phyloP scores from a whole-genome alignment of 2,329 filamentous ascomycete genomes.

The Cryphonectria carpinicola region DNA sequence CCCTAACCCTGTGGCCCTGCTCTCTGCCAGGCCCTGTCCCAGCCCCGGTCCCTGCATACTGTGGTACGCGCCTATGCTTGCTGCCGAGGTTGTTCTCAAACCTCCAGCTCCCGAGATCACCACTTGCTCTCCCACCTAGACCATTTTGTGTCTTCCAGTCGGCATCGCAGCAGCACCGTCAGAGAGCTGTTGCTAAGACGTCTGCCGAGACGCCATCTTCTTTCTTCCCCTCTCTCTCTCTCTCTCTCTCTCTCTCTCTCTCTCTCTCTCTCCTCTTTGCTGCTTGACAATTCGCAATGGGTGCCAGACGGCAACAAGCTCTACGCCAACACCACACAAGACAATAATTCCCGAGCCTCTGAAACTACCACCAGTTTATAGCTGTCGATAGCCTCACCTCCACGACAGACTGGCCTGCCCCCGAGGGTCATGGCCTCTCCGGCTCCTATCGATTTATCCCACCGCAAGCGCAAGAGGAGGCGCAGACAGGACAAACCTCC shows the following conservation, averaged over 20 bases:
- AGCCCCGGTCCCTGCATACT: no score
- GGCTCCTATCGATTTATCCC: constrained; percentile 31
- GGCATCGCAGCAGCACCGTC: not conserved
- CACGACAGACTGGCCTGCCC: not conserved
- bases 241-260: no score
- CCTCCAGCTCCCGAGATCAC: not conserved
- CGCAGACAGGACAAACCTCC: constrained; percentile 72
- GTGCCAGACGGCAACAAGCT: constrained; percentile 4
- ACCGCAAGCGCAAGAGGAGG: constrained; percentile 52
- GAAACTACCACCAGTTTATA: constrained; percentile 8
- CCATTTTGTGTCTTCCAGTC: not conserved
- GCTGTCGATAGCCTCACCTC: constrained; percentile 13
- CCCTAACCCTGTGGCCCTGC: not conserved
- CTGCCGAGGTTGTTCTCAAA: constrained; percentile 15
- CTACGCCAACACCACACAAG: constrained; percentile 13
- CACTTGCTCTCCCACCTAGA: not conserved
- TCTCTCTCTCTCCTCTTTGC: not conserved
- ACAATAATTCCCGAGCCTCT: not conserved
- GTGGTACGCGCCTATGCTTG: not conserved
- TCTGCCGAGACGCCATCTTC: not conserved
- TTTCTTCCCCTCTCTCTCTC: no score
- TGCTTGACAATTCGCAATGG: not conserved
- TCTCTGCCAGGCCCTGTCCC: not conserved
- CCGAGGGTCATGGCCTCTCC: constrained; percentile 34
- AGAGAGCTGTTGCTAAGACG: not conserved